Evolutionary conservation across 768 basidiomycete genomes (phyloP), one percentile per base, ranked within the genome.

Genomic region (Boletus rex-veris): DNA sequence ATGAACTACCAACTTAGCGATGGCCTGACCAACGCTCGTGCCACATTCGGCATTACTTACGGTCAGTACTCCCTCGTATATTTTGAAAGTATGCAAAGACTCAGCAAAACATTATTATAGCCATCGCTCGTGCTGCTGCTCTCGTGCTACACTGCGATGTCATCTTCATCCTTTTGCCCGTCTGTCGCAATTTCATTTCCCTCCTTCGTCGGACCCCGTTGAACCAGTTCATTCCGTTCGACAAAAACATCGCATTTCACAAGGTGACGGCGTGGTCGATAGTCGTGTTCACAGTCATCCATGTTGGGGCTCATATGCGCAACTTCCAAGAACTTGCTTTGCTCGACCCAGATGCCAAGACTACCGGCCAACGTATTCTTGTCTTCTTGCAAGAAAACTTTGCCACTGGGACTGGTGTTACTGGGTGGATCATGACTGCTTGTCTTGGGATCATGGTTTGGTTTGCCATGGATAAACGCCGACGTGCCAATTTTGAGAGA

Each of bases 151-250:
- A 97, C 63, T 79, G 96, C 63, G 91, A 97, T 72, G 86, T 92
- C 55, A 83, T 91, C 58, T 91, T 96, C 77, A 94, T 98, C 71
- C 84, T 98, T 46, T 81, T 98, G 30, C 96, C 95, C 26, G 82
- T 98, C 68, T 98, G 95, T 80, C 85, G 95, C 56, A 95, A 92
- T 74, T 92, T 97, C 74, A 82, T 97, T 71, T 95, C 93, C 21
- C 61, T 95, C 43, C 79, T 96, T 45, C 88, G 96, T 26, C 84
- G 86, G 49, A 92, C 92, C 1, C 83, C 93, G 3, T 76, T 98
- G 54, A 91, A 90, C 74, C 78, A 82, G 58, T 71, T 92, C 73
- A 90, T 96, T 58, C 92, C 92, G 19, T 96, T 98, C 67, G 94
- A 96, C 77, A 89, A 93, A 76, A 92, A 88, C 67, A 83, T 97